phyloP scores from a whole-genome alignment of 2,329 filamentous ascomycete species.

The Capronia americana region DNA sequence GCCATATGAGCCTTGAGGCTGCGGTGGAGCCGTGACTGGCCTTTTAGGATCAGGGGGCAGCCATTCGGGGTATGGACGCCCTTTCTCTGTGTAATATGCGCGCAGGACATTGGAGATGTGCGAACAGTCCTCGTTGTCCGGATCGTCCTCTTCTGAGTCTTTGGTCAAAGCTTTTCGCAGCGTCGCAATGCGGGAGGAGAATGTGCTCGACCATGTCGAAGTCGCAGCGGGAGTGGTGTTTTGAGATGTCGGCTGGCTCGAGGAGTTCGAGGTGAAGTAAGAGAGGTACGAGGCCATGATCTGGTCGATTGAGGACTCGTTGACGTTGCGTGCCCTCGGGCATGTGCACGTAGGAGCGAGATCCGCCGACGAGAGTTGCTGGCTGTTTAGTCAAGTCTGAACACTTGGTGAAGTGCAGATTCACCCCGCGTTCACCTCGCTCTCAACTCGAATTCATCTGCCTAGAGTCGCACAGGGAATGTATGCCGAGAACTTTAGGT shows the following conservation, averaged over 20 bases:
- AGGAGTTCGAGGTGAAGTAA: slow-evolving; percentile 38
- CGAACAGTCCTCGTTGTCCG: slow-evolving; percentile 76
- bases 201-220: slow-evolving; percentile 56
- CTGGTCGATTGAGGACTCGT: background rate
- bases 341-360: background rate
- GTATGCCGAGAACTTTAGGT: background rate
- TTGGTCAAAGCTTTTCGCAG: slow-evolving; percentile 71
- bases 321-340: background rate
- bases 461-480: background rate
- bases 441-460: background rate
- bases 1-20: slow-evolving; percentile 59
- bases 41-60: slow-evolving; percentile 88
- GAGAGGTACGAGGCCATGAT: slow-evolving; percentile 39
- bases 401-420: background rate
- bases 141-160: slow-evolving; percentile 67
- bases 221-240: slow-evolving; percentile 24
- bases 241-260: slow-evolving; percentile 28
- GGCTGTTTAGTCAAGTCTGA: background rate
- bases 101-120: slow-evolving; percentile 93
- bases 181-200: slow-evolving; percentile 67
- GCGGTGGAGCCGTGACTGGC: slow-evolving; percentile 59
- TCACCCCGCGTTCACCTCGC: background rate
- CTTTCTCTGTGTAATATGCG: slow-evolving; percentile 90
- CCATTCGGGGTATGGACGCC: slow-evolving; percentile 80
- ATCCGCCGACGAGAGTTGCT: background rate